Percentiles rank a stretch among this genome's conserved stretches.
Conservation (phyloP, 2,329 filamentous ascomycete species). For the Penicillium janthinellum region DNA sequence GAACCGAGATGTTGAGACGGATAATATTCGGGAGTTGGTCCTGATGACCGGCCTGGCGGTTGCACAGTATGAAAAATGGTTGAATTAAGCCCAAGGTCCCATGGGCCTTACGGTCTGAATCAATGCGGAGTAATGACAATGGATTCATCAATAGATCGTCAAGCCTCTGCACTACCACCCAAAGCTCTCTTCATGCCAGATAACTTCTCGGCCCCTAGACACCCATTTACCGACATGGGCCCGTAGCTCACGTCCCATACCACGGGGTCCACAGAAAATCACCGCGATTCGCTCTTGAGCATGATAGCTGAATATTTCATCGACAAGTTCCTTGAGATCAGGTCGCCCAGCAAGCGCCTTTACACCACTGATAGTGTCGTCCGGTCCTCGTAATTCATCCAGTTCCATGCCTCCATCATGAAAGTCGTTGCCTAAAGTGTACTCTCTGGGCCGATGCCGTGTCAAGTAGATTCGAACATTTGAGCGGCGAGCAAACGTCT, state of each 20-base stretch:
- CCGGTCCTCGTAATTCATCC: neutral
- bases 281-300: conserved; percentile 6
- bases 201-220: neutral
- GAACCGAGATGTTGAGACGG: conserved; percentile 1
- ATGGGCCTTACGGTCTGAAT: neutral
- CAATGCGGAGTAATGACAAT: neutral
- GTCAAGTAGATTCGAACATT: conserved; percentile 2
- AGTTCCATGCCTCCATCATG: neutral
- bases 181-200: conserved; percentile 1
- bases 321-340: conserved; percentile 5
- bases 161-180: neutral
- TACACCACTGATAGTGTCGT: neutral
- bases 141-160: neutral
- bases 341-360: neutral
- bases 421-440: neutral
- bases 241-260: conserved; percentile 8
- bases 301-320: conserved; percentile 3
- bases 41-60: conserved; percentile 5
- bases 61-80: conserved; percentile 5
- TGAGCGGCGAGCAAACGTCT: neutral
- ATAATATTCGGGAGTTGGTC: conserved; percentile 1
- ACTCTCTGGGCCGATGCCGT: neutral
- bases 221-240: conserved; percentile 2
- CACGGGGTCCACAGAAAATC: conserved; percentile 8
- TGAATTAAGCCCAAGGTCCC: neutral